Base-by-base conservation (phyloP, 2,329 filamentous ascomycete genomes). In the Talaromyces albobiverticillius region DNA sequence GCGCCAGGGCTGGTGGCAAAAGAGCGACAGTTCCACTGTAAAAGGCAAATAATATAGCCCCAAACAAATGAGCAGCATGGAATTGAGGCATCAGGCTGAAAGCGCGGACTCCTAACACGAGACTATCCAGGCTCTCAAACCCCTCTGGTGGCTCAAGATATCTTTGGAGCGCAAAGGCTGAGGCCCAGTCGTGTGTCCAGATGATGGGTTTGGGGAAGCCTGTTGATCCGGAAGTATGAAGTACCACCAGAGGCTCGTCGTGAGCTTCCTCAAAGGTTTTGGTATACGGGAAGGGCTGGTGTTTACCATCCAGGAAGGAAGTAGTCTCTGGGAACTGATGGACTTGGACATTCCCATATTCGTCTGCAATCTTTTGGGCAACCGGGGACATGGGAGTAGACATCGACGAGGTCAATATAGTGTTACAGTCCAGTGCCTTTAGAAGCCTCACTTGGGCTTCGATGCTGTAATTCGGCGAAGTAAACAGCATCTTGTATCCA, bases 401-500 rank as follows among this genome's bases (percentile, higher is more conserved):
- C 14, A 45, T 36, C 7, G 49, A 51, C 36, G 57, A 40, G 2
- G 46, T 46, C 20, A 59, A 46, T 13, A 56, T 46, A 9, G 42
- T 55, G 13, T 53, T 50, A 23, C 57, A 59, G 29, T 22, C 40
- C 7, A 53, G 23, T 4, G 40, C 25, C 49, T 55, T 49, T 34
- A 53, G 29, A 36, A 54, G 48, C 8, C 36, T 49, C 38, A 48
- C 40, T 48, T 53, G 51, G 2, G 31, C 57, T 20, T 47, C 46
- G 13, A 6, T 16, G 26, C 56, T 54, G 48, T 60, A 54, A 7
- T 41, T 41, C 16, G 57, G 58, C 7, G 57, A 53, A n/a, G 48
- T 34, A 16, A 56, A 48, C 10, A 58, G 13, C 47, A 67, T 60
- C 56, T 61, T 60, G 49, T 72, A 72, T 29, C 70, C 67, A 4